Conservation (phyloP, 2,329 filamentous ascomycete species). For the Ophiosphaerella narmari region DNA sequence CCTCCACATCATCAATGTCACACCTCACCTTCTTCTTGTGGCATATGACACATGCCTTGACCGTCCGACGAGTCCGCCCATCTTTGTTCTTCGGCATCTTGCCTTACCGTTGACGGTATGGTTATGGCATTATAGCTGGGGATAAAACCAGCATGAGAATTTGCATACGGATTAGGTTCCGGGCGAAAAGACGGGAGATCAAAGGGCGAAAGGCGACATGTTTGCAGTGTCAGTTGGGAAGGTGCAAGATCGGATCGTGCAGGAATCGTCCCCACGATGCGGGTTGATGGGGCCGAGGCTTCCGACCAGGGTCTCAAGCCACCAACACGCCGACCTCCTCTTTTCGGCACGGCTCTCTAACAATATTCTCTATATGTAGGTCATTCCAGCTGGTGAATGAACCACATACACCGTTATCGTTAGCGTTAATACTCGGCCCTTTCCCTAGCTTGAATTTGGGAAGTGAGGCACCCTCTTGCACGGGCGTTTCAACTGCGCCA, state of each 20-base stretch:
- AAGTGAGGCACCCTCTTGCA: too few species aligned
- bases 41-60: slow-evolving; percentile 49
- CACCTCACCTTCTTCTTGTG: slow-evolving; percentile 50
- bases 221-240: neutral
- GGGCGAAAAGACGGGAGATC: neutral
- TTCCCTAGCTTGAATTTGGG: too few species aligned
- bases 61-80: slow-evolving; percentile 30
- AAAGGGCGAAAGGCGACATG: neutral
- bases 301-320: neutral
- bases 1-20: slow-evolving; percentile 34
- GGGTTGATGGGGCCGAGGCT: neutral
- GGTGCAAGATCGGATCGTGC: neutral
- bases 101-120: neutral
- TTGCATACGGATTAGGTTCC: neutral
- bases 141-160: too few species aligned
- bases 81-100: slow-evolving; percentile 20
- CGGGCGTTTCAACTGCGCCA: too few species aligned
- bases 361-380: too few species aligned
- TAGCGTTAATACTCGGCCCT: too few species aligned
- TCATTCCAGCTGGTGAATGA: too few species aligned
- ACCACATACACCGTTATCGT: too few species aligned
- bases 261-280: neutral
- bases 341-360: too few species aligned
- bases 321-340: too few species aligned
- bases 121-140: too few species aligned